These are phyloP conservation scores for Bolboschoenus planiculmis DNA, from an alignment of 176 grass and related monocot genomes.

Conservation along the genomic window DNA sequence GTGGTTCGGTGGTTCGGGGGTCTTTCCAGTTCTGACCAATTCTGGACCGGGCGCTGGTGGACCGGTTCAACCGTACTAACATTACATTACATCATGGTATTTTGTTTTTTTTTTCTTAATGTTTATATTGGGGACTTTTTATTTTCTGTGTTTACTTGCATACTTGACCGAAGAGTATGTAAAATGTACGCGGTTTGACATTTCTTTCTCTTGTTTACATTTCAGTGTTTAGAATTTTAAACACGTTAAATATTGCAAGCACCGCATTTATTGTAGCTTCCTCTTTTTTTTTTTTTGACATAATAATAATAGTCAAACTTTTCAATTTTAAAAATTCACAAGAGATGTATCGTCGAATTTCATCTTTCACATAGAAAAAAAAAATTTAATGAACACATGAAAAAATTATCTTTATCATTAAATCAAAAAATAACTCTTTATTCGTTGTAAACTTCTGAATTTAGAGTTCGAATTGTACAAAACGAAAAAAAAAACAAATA, in stretches of 20 bases:
- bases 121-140: background rate
- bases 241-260: too few species aligned
- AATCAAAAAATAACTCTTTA: too few species aligned
- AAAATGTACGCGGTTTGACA: background rate
- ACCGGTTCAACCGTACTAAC: conserved; percentile 19
- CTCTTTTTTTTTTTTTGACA: too few species aligned
- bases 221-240: too few species aligned
- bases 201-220: background rate
- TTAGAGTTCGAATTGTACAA: background rate
- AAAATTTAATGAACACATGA: too few species aligned
- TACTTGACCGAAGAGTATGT: background rate
- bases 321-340: too few species aligned
- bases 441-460: background rate
- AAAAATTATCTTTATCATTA: too few species aligned
- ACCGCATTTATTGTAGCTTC: too few species aligned
- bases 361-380: too few species aligned
- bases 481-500: background rate
- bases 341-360: too few species aligned
- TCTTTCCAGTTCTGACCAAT: background rate
- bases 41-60: conserved; percentile 2
- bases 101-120: background rate
- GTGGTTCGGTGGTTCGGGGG: background rate
- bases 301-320: too few species aligned
- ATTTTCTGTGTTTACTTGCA: background rate
- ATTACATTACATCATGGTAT: background rate